Conservation (phyloP, 306 rosid species). For the Spatholobus suberectus region DNA sequence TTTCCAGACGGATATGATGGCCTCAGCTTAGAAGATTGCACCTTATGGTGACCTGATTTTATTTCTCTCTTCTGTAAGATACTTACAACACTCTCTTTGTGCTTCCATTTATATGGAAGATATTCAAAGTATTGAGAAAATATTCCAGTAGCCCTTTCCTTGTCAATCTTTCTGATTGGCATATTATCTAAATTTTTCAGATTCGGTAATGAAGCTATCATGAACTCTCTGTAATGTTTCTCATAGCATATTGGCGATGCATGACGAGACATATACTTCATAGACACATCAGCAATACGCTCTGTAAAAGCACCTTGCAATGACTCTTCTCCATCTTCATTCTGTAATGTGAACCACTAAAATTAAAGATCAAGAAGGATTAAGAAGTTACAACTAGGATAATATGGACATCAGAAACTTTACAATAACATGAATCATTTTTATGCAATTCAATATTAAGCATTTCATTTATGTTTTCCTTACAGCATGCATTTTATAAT, state of each 20-base stretch:
- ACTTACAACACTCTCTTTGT: slow-evolving; percentile 67
- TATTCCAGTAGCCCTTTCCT: slow-evolving; percentile 63
- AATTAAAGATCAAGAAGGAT: slow-evolving; percentile 31
- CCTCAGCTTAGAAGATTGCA: slow-evolving; percentile 43
- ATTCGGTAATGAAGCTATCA: slow-evolving; percentile 73
- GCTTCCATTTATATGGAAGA: slow-evolving; percentile 72
- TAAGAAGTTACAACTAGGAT: slow-evolving; percentile 8
- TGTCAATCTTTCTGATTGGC: slow-evolving; percentile 63
- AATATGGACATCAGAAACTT: slow-evolving; percentile 29
- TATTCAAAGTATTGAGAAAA: slow-evolving; percentile 68
- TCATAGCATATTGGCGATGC: slow-evolving; percentile 84
- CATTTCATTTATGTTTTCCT: slow-evolving; percentile 9
- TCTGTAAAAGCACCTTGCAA: slow-evolving; percentile 41
- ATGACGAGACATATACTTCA: slow-evolving; percentile 65
- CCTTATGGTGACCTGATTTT: slow-evolving; percentile 56
- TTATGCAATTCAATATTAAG: slow-evolving; percentile 30
- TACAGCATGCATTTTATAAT: slow-evolving; percentile 7
- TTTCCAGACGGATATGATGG: slow-evolving; percentile 51
- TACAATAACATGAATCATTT: slow-evolving; percentile 27
- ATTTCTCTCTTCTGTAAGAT: slow-evolving; percentile 74
- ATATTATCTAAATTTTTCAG: slow-evolving; percentile 70
- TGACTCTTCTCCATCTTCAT: slow-evolving; percentile 56
- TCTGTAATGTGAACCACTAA: slow-evolving; percentile 48
- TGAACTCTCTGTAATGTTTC: slow-evolving; percentile 81
- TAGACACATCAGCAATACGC: slow-evolving; percentile 56